Percentiles rank a stretch among this genome's conserved stretches.
These are phyloP conservation scores for Colletotrichum nymphaeae DNA, from an alignment of 2,329 filamentous ascomycete genomes.

Conservation along the genomic window DNA sequence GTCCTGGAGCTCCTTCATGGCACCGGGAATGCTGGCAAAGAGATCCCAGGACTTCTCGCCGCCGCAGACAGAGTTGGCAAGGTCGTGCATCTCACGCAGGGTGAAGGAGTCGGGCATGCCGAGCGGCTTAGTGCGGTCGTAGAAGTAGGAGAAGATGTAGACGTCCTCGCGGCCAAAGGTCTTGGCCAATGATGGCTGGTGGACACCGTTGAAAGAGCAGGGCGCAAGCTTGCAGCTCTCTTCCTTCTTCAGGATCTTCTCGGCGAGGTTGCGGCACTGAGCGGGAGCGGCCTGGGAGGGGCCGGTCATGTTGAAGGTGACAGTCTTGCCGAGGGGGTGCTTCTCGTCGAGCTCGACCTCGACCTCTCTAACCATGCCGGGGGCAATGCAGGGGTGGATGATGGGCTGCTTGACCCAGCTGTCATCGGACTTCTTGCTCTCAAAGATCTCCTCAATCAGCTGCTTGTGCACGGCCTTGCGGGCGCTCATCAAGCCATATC, in stretches of 20 bases:
- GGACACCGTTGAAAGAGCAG: constrained; percentile 98
- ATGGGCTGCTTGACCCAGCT: constrained; percentile 79
- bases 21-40: constrained; percentile 81
- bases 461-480: constrained; percentile 85
- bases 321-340: constrained; percentile 72
- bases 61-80: constrained; percentile 86
- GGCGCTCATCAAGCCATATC: constrained; percentile 96
- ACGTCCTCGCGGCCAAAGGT: constrained; percentile 93
- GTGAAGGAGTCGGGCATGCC: constrained; percentile 99
- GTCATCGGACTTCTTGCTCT: constrained; percentile 68
- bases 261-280: constrained; percentile 89
- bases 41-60: constrained; percentile 83
- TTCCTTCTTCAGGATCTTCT: constrained; percentile 92
- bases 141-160: constrained; percentile 98
- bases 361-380: constrained; percentile 80
- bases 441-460: constrained; percentile 78
- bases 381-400: constrained; percentile 86
- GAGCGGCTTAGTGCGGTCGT: constrained; percentile 90
- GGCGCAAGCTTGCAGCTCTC: constrained; percentile 83
- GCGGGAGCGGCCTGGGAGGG: constrained; percentile 80
- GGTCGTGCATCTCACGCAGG: constrained; percentile 86
- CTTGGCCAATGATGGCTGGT: constrained; percentile 92
- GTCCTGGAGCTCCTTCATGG: constrained; percentile 81
- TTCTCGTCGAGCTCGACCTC: constrained; percentile 75
- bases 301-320: constrained; percentile 88